phyloP scores from a whole-genome alignment of 1,284 basidiomycete species.

The Hymenochaete sp. region DNA sequence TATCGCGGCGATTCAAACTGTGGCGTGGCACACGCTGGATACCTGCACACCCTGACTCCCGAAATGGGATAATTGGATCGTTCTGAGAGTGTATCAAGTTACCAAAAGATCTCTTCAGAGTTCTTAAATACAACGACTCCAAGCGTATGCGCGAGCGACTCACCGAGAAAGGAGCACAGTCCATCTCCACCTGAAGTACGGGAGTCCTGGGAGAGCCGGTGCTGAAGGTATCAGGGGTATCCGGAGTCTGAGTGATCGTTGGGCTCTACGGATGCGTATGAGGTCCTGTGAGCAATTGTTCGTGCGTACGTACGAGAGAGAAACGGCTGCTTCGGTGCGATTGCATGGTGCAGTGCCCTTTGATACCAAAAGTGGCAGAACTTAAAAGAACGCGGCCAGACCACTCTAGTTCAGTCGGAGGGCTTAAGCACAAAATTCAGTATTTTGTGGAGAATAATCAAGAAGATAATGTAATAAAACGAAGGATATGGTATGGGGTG shows the following conservation, averaged over 20 bases:
- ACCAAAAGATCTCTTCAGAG: conserved; percentile 6
- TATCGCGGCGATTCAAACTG: conserved; percentile 5
- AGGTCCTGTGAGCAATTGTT: background rate
- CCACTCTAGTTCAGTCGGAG: too few species aligned
- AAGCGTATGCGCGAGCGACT: background rate
- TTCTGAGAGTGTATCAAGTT: background rate
- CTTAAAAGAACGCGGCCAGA: too few species aligned
- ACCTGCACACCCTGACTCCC: background rate
- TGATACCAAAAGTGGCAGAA: too few species aligned
- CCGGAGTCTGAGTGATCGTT: conserved; percentile 14
- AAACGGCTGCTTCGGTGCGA: conserved; percentile 13
- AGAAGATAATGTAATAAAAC: background rate
- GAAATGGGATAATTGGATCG: background rate
- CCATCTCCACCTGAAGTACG: conserved; percentile 8
- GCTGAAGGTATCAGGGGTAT: conserved; percentile 2
- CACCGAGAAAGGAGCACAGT: conserved; percentile 11
- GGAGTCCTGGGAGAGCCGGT: conserved; percentile 12
- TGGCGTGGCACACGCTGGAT: background rate
- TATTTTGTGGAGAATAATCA: background rate
- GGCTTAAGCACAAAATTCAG: too few species aligned
- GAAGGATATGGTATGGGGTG: background rate
- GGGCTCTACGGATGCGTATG: conserved; percentile 7
- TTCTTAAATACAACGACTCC: conserved; percentile 2
- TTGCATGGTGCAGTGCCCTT: conserved; percentile 2
- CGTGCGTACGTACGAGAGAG: conserved; percentile 10